These are phyloP conservation scores for Aspergillus luchuensis DNA, from an alignment of 2,329 filamentous ascomycete genomes.

Conservation along the genomic window DNA sequence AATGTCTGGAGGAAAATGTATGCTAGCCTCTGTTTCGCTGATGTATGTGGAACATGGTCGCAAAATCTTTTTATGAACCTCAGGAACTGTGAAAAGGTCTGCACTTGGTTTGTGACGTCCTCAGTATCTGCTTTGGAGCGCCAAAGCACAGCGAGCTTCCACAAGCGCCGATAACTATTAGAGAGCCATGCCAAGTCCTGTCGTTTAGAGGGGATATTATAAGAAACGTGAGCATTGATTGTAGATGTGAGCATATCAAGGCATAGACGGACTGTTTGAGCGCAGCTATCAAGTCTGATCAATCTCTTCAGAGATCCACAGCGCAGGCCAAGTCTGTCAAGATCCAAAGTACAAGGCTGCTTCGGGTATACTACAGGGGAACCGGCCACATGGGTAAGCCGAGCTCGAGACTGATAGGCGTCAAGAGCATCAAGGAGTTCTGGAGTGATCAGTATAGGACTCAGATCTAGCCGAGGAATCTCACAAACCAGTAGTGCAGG, in stretches of 20 bases:
- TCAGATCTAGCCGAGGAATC: slow-evolving; percentile 1
- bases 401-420: slow-evolving; percentile 20
- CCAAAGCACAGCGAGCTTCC: slow-evolving; percentile 34
- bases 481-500: slow-evolving; percentile 42
- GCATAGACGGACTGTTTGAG: slow-evolving; percentile 27
- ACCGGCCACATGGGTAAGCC: slow-evolving; percentile 11
- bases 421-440: slow-evolving; percentile 51
- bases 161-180: slow-evolving; percentile 37
- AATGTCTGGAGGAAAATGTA: slow-evolving; percentile 35
- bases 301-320: slow-evolving; percentile 29
- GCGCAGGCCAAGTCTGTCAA: slow-evolving; percentile 37
- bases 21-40: slow-evolving; percentile 31
- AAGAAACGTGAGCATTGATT: slow-evolving; percentile 15
- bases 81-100: slow-evolving; percentile 32
- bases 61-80: slow-evolving; percentile 26
- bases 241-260: slow-evolving; percentile 34
- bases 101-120: slow-evolving; percentile 20
- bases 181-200: slow-evolving; percentile 38
- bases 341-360: slow-evolving; percentile 30
- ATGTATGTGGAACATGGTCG: slow-evolving; percentile 22
- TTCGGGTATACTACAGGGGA: slow-evolving; percentile 31
- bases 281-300: slow-evolving; percentile 31
- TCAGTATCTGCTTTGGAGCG: slow-evolving; percentile 23
- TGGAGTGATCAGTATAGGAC: slow-evolving; percentile 31
- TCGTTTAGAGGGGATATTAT: slow-evolving; percentile 28